A percentile compares a stretch with the other conserved stretches of the same genome.
Conservation (phyloP, 2,329 filamentous ascomycete genomes). For the Ascomycota sp. region DNA sequence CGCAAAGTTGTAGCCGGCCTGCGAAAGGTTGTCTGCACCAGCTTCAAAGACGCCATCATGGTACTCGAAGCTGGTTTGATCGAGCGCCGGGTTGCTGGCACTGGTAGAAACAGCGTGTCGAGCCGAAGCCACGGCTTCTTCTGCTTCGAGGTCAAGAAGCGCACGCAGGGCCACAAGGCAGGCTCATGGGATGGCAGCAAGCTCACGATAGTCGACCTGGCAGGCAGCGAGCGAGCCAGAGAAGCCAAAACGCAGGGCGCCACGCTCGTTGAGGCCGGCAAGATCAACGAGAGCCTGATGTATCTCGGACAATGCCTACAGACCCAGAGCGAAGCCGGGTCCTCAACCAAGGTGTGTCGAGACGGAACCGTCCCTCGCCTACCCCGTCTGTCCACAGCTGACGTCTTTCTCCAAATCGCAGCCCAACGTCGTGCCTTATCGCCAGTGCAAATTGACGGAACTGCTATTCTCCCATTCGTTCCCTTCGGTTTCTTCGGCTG, state of each 20-base stretch:
- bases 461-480: slow-evolving; percentile 78
- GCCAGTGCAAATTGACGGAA: slow-evolving; percentile 72
- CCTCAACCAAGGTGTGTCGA: slow-evolving; percentile 44
- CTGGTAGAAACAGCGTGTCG: slow-evolving; percentile 79
- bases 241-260: slow-evolving; percentile 87
- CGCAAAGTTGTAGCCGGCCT: slow-evolving; percentile 88
- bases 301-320: slow-evolving; percentile 93
- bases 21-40: slow-evolving; percentile 73
- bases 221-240: slow-evolving; percentile 79
- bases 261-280: slow-evolving; percentile 84
- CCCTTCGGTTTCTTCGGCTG: slow-evolving; percentile 33
- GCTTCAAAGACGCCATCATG: slow-evolving; percentile 64
- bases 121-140: slow-evolving; percentile 94
- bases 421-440: slow-evolving; percentile 56
- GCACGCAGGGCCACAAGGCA: slow-evolving; percentile 23
- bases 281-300: slow-evolving; percentile 98
- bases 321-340: slow-evolving; percentile 68
- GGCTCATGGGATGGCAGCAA: slow-evolving; percentile 54
- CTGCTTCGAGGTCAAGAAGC: slow-evolving; percentile 83
- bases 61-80: slow-evolving; percentile 78
- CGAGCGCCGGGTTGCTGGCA: slow-evolving; percentile 73
- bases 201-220: slow-evolving; percentile 77
- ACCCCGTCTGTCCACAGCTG: no score
- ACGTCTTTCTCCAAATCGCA: background rate
- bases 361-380: background rate